Percentiles rank a stretch among this genome's conserved stretches.
These are phyloP conservation scores for Dipteronia dyeriana DNA, from an alignment of 345 rosid species.

Conservation along the genomic window DNA sequence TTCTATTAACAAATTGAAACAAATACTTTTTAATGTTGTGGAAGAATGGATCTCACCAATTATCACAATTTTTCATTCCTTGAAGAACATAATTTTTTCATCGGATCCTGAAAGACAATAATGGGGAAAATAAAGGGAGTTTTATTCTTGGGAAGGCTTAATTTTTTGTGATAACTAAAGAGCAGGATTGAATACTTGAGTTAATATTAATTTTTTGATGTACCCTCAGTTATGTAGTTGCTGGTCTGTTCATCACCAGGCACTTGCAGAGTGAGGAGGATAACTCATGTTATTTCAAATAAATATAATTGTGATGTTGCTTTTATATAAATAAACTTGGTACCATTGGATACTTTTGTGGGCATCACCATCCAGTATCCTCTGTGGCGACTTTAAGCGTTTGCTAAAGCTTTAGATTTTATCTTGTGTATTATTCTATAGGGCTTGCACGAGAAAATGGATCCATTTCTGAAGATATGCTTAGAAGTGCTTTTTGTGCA, in stretches of 20 bases:
- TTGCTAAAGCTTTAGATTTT: not conserved
- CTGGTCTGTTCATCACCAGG: not conserved
- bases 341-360: not conserved
- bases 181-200: not conserved
- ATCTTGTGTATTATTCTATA: conserved; percentile 29
- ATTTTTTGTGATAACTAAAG: not conserved
- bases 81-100: not conserved
- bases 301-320: conserved; percentile 2
- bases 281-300: not conserved
- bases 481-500: conserved; percentile 66
- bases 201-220: not conserved
- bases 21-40: not conserved
- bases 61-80: not conserved
- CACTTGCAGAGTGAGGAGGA: not conserved
- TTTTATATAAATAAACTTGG: not conserved
- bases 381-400: conserved; percentile 10
- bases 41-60: not conserved
- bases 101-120: not conserved
- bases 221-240: not conserved
- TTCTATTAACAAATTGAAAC: not conserved
- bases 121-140: not conserved
- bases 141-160: not conserved
- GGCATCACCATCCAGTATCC: not conserved
- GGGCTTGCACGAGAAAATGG: conserved; percentile 64
- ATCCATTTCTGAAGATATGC: conserved; percentile 65